These are phyloP conservation scores for Pleurotus platypus DNA, from an alignment of 768 basidiomycete genomes.

Conservation along the genomic window DNA sequence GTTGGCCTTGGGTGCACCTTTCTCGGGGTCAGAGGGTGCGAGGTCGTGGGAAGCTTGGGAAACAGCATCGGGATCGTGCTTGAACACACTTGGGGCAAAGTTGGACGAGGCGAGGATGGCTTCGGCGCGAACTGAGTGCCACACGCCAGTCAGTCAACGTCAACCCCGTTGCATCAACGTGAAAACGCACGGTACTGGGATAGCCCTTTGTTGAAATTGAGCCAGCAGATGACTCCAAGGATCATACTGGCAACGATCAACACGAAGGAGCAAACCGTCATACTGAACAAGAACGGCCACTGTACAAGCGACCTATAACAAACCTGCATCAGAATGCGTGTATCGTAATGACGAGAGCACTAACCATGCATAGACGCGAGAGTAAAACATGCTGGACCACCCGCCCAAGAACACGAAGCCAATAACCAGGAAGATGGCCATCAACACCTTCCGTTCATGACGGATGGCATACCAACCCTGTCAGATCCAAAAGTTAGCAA, in stretches of 20 bases:
- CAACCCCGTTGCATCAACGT: not conserved
- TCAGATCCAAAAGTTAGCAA: not conserved
- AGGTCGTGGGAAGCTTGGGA: slow-evolving; percentile 14
- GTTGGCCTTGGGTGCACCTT: not conserved
- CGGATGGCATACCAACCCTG: slow-evolving; percentile 56
- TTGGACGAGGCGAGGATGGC: slow-evolving; percentile 31
- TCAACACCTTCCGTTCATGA: slow-evolving; percentile 37
- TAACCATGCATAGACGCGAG: slow-evolving; percentile 40
- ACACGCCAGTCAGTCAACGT: slow-evolving; percentile 3
- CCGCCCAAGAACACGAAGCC: slow-evolving; percentile 30
- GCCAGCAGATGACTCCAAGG: slow-evolving; percentile 45
- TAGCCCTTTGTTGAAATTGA: slow-evolving; percentile 53
- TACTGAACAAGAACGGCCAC: slow-evolving; percentile 48
- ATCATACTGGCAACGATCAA: slow-evolving; percentile 37
- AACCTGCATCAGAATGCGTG: not conserved
- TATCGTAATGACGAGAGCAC: slow-evolving; percentile 1
- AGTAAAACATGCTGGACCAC: slow-evolving; percentile 46
- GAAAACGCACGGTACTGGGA: slow-evolving; percentile 47
- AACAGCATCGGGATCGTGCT: slow-evolving; percentile 18
- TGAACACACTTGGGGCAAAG: slow-evolving; percentile 37
- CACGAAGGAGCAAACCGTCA: slow-evolving; percentile 40
- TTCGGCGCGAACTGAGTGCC: slow-evolving; percentile 32
- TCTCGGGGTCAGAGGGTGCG: slow-evolving; percentile 17
- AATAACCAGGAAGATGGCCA: slow-evolving; percentile 40
- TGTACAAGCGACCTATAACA: slow-evolving; percentile 38